Evolutionary conservation across 208 protist genomes (phyloP).

Genomic region (Acanthamoeba culbertsoni): DNA sequence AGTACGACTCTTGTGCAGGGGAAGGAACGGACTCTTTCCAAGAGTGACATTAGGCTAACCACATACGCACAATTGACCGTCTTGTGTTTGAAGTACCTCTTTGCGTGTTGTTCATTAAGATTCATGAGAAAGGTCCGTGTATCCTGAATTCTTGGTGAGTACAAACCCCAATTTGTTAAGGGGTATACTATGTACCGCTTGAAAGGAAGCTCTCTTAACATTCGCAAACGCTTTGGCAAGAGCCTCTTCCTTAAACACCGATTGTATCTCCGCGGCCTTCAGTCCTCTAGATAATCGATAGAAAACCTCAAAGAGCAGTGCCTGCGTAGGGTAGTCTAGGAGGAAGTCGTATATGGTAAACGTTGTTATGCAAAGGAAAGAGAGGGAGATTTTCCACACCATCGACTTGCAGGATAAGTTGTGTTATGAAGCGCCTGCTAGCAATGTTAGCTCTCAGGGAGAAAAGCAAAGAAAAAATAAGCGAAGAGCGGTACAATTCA

Average conservation of each 20-base stretch:
- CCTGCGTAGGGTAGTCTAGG: neutral
- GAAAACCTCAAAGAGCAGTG: constrained; percentile 13
- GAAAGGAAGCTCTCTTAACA: neutral
- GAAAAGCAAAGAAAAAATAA: neutral
- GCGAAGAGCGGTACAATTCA: neutral
- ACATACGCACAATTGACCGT: neutral
- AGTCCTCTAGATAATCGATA: neutral
- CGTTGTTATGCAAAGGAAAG: neutral
- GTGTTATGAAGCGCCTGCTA: neutral
- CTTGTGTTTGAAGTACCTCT: neutral
- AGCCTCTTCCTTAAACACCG: neutral
- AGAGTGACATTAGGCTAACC: neutral
- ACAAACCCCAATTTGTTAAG: neutral
- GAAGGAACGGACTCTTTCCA: neutral
- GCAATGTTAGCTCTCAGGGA: neutral
- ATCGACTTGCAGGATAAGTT: neutral
- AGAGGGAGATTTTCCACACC: neutral
- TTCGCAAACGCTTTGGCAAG: neutral
- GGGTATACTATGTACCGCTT: neutral
- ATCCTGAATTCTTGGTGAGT: neutral
- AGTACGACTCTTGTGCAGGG: neutral
- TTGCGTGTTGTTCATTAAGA: neutral
- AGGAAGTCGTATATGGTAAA: neutral
- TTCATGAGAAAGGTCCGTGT: neutral
- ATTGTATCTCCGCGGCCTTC: neutral